A percentile compares a stretch with the other conserved stretches of the same genome.
Conservation (phyloP, 2,329 filamentous ascomycete genomes). For the Trichoderma aggressivum region DNA sequence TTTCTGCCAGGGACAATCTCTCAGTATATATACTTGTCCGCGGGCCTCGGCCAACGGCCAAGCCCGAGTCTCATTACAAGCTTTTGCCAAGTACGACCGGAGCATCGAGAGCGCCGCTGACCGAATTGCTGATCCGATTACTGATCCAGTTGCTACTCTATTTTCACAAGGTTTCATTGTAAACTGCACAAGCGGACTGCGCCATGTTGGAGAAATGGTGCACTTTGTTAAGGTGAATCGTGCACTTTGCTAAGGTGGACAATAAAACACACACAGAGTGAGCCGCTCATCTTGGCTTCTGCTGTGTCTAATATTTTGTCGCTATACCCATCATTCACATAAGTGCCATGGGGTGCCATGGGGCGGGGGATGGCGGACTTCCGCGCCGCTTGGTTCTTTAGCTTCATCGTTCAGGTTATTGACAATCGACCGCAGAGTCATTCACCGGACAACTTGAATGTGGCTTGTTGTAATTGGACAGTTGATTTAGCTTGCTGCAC, state of each 20-base stretch:
- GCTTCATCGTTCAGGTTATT: neutral
- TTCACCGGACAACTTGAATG: neutral
- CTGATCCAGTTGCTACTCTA: neutral
- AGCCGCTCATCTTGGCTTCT: neutral
- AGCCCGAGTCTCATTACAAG: neutral
- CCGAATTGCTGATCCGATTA: neutral
- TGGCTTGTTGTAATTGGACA: neutral
- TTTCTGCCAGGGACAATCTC: neutral
- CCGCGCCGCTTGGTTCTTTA: neutral
- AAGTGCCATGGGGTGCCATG: too few species aligned
- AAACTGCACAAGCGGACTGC: neutral
- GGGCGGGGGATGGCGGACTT: neutral
- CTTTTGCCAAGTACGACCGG: neutral
- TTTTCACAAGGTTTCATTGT: neutral
- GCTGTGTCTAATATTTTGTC: neutral
- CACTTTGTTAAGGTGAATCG: neutral
- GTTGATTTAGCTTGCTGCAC: neutral
- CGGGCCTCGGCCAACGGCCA: neutral
- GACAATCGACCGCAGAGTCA: neutral
- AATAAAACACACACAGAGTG: neutral
- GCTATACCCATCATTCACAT: neutral
- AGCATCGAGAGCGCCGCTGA: neutral
- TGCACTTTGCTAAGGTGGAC: neutral
- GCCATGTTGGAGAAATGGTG: neutral
- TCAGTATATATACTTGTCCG: neutral